Conservation (phyloP, 2,329 filamentous ascomycete species). For the Beauveria scarabaeidicola region DNA sequence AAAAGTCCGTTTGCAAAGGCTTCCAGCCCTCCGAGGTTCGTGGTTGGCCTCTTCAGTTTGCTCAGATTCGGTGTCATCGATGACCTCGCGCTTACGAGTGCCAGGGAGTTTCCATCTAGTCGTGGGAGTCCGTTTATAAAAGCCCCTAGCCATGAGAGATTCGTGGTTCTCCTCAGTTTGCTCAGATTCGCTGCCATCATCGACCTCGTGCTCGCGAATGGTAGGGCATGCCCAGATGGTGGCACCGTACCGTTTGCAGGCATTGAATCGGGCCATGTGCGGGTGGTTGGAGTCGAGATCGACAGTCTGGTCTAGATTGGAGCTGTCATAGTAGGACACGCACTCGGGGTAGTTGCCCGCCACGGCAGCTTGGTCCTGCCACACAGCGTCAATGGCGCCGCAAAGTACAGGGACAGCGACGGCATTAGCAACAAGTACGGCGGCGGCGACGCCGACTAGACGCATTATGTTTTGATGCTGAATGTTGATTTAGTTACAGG, state of each 20-base stretch:
- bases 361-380: not conserved
- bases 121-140: no score
- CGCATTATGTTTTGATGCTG: constrained; percentile 4
- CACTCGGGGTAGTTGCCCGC: constrained; percentile 1
- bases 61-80: no score
- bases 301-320: not conserved
- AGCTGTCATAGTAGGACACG: not conserved
- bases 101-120: no score
- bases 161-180: no score
- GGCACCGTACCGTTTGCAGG: not conserved
- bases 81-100: no score
- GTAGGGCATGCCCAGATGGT: not conserved
- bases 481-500: not conserved
- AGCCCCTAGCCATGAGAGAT: no score
- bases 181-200: no score
- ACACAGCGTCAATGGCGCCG: not conserved
- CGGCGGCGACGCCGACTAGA: not conserved
- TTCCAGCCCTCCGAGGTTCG: no score
- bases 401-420: not conserved
- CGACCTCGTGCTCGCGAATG: not conserved
- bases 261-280: not conserved
- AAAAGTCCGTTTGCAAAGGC: no score
- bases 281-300: not conserved
- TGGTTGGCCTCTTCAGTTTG: not conserved
- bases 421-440: not conserved